phyloP scores from a whole-genome alignment of 2,329 filamentous ascomycete species.

The Capronia epimyces region DNA sequence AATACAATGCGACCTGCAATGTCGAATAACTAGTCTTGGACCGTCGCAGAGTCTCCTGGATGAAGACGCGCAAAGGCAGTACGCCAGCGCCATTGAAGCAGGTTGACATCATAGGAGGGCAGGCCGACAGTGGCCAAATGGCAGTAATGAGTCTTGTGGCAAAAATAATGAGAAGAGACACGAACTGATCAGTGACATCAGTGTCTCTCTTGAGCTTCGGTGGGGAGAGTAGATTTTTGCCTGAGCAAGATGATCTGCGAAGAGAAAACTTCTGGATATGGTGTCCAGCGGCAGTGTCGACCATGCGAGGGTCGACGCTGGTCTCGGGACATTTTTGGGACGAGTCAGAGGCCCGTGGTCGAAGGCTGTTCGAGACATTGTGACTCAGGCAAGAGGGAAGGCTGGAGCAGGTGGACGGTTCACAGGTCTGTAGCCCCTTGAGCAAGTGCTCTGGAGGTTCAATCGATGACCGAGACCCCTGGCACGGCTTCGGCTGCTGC shows the following conservation, averaged over 20 bases:
- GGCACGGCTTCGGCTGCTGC: slow-evolving; percentile 2
- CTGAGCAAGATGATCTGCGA: slow-evolving; percentile 11
- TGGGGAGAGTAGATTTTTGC: slow-evolving; percentile 8
- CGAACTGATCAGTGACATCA: slow-evolving; percentile 27
- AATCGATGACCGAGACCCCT: slow-evolving; percentile 2
- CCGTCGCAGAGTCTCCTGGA: slow-evolving; percentile 90
- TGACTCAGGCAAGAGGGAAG: not conserved
- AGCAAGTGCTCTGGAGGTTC: slow-evolving; percentile 13
- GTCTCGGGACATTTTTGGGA: not conserved
- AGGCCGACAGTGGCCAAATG: slow-evolving; percentile 89
- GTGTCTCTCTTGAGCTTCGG: slow-evolving; percentile 27
- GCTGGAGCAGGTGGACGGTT: not conserved
- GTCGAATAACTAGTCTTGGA: slow-evolving; percentile 97
- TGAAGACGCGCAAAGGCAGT: slow-evolving; percentile 86
- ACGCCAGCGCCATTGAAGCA: slow-evolving; percentile 64
- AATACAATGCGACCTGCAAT: slow-evolving; percentile 92
- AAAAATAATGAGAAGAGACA: slow-evolving; percentile 57
- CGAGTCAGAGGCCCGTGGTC: not conserved
- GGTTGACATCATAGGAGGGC: slow-evolving; percentile 66
- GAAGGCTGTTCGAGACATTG: slow-evolving; percentile 1
- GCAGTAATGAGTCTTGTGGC: slow-evolving; percentile 95
- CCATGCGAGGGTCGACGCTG: not conserved
- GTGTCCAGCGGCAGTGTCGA: not conserved
- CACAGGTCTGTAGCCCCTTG: slow-evolving; percentile 8
- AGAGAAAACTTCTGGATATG: slow-evolving; percentile 3